Conservation (phyloP, 1,284 basidiomycete genomes). For the Ganoderma multipileum region DNA sequence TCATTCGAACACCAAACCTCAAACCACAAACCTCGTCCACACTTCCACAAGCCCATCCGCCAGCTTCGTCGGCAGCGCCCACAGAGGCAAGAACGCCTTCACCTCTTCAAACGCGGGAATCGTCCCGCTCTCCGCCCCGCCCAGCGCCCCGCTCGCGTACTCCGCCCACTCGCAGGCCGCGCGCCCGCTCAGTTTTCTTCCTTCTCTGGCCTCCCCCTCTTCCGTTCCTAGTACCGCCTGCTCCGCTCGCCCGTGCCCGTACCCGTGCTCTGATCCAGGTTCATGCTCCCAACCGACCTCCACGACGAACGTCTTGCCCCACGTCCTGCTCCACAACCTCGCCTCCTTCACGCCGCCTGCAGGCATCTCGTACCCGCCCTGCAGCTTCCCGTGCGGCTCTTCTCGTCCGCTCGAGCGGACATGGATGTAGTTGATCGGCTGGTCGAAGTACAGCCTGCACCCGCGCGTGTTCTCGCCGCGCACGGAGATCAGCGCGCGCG, state of each 20-base stretch:
- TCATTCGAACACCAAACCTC: conserved; percentile 1
- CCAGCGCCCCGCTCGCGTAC: conserved; percentile 58
- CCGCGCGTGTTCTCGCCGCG: conserved; percentile 63
- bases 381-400: conserved; percentile 46
- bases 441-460: conserved; percentile 68
- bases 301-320: conserved; percentile 65
- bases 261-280: conserved; percentile 28
- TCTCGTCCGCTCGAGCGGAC: conserved; percentile 33
- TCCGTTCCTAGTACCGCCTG: neutral
- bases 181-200: conserved; percentile 50
- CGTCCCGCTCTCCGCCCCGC: conserved; percentile 48
- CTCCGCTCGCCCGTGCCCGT: conserved; percentile 19
- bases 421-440: conserved; percentile 51
- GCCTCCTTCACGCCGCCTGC: conserved; percentile 51
- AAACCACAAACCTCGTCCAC: conserved; percentile 53
- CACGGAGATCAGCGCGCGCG: conserved; percentile 46
- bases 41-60: conserved; percentile 70
- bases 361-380: conserved; percentile 52
- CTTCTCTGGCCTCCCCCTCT: neutral
- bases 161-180: conserved; percentile 78
- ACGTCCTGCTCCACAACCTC: conserved; percentile 73
- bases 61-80: conserved; percentile 68
- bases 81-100: conserved; percentile 68
- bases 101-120: conserved; percentile 81
- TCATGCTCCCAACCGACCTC: conserved; percentile 55